A percentile compares a stretch with the other conserved stretches of the same genome.
phyloP scores from a whole-genome alignment of 208 protist species.

The Trypanosoma boissoni region DNA sequence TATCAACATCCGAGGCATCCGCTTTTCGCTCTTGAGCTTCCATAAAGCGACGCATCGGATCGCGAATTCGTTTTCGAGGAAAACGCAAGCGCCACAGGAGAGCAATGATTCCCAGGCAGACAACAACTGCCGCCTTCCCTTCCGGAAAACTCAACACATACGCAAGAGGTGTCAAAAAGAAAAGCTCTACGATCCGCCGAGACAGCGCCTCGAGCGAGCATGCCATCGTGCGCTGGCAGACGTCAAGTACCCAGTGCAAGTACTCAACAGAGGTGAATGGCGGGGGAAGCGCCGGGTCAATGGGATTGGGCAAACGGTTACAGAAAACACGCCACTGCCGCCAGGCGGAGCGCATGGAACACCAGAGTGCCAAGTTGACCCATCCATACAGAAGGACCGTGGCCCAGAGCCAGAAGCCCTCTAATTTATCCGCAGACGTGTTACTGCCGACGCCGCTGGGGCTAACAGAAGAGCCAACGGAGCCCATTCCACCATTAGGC shows the following conservation, averaged over 20 bases:
- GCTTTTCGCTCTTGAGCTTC: slow-evolving; percentile 43
- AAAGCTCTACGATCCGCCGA: slow-evolving; percentile 12
- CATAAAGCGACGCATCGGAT: slow-evolving; percentile 36
- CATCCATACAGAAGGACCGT: slow-evolving; percentile 26
- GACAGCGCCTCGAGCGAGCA: slow-evolving; percentile 1
- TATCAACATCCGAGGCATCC: slow-evolving; percentile 33
- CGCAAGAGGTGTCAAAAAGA: slow-evolving; percentile 7
- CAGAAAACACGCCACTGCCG: slow-evolving; percentile 14
- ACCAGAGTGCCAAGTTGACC: slow-evolving; percentile 12
- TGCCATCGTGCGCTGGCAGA: slow-evolving; percentile 2
- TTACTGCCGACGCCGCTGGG: too few species aligned
- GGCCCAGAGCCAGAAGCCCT: slow-evolving; percentile 21
- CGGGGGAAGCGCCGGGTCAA: not conserved
- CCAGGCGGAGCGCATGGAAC: slow-evolving; percentile 12
- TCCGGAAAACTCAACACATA: slow-evolving; percentile 12
- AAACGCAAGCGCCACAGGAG: slow-evolving; percentile 31
- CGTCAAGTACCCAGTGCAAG: slow-evolving; percentile 13
- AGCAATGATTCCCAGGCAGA: slow-evolving; percentile 13
- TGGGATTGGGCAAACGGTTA: not conserved
- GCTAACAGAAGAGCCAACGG: too few species aligned
- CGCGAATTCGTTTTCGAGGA: slow-evolving; percentile 30
- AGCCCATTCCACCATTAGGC: too few species aligned
- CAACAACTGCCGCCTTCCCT: not conserved
- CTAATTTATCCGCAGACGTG: too few species aligned
- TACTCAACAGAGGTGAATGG: slow-evolving; percentile 20